Base-by-base conservation (phyloP, 148 eudicot genomes). In the Diospyros kaki region DNA sequence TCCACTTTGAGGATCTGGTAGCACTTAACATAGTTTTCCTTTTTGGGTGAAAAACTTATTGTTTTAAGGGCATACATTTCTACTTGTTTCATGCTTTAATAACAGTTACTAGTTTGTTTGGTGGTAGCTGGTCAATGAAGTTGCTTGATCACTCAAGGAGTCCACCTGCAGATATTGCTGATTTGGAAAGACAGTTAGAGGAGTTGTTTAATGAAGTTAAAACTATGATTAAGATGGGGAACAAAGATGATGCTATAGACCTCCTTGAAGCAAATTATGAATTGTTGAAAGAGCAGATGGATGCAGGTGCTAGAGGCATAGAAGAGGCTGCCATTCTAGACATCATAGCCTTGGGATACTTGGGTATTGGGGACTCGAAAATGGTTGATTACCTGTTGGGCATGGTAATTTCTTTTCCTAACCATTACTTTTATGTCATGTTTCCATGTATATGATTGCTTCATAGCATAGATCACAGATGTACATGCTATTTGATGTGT, bases 311-410 rank as follows among this genome's bases (percentile, higher is more conserved):
- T 76, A 83, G 72, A 80, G 87, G 94, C 80, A 83, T 93, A 66
- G 91, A 93, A 85, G 94, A 89, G 69, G 98, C 90, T 65, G 97
- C 98, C 62, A 79, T 83, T 74, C 86, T 93, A 68, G 98, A 93
- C 78, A 82, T 91, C 58, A 78, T 91, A 73, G 87, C 97, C 67
- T 76, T 91, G 79, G 97, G 97, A 14, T 93, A 86, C 78, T 73
- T 87, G 79, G 91, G 87, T 69, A 69, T 87, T 81, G 92, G 96
- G 43, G 84, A 91, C 77, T 54, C 83, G 38, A 81, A 79, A 81
- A 86, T 83, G 84, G 94, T 91, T 72, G 83, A 73, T 44, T 86
- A 84, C 43, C 68, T 89, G 28, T 69, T 93, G 79, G 80, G 83
- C 68, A 51, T 55, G 97, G 98, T 93, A 86, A 81, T 53, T 53